Evolutionary conservation across 495 filamentous ascomycete genomes (phyloP).

Genomic region (Talaromyces liani): DNA sequence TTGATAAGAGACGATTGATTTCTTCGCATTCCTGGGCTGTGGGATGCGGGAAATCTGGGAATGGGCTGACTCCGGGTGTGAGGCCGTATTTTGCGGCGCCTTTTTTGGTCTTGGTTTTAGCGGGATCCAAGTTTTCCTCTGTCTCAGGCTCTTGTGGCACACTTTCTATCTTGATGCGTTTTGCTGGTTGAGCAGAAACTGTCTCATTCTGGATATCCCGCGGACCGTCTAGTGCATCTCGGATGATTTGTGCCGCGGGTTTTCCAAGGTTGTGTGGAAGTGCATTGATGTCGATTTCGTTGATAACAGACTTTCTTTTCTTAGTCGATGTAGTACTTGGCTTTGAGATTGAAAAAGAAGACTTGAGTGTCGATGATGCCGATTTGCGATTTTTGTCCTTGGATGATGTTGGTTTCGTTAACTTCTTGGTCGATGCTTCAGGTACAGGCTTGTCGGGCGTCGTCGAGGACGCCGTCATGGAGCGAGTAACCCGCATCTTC

Average conservation of each 20-base stretch:
- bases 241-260: not conserved
- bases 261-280: slow-evolving; percentile 40
- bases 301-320: slow-evolving; percentile 3
- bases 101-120: slow-evolving; percentile 5
- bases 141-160: not conserved
- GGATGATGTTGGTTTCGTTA: not conserved
- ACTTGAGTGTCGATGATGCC: not conserved
- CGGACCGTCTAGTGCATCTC: not conserved
- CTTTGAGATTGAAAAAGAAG: not conserved
- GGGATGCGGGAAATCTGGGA: slow-evolving; percentile 59
- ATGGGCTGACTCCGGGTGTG: slow-evolving; percentile 50
- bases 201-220: not conserved
- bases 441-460: not conserved
- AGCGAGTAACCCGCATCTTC: slow-evolving; percentile 6
- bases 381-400: not conserved
- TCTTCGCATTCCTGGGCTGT: slow-evolving; percentile 66
- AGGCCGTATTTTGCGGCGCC: slow-evolving; percentile 29
- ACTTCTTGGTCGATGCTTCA: not conserved
- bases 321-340: not conserved
- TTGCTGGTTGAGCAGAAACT: not conserved
- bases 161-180: slow-evolving; percentile 3
- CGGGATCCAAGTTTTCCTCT: not conserved
- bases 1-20: slow-evolving; percentile 61
- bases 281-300: slow-evolving; percentile 16
- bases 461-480: slow-evolving; percentile 1